phyloP scores from a whole-genome alignment of 768 basidiomycete genomes.

The Hortiboletus flavorubellus region DNA sequence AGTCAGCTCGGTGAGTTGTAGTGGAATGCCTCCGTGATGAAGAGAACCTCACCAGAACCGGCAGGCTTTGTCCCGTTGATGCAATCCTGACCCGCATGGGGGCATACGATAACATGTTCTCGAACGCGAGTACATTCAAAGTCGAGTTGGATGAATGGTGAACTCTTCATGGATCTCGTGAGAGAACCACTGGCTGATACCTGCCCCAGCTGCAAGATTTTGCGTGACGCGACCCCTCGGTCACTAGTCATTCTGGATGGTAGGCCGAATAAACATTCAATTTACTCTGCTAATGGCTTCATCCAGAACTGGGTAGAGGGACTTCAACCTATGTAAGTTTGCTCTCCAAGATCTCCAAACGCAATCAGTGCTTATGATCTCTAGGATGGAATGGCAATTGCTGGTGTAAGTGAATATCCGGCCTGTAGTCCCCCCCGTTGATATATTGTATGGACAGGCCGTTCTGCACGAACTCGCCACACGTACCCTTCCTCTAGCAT shows the following conservation, averaged over 20 bases:
- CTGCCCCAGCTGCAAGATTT: constrained; percentile 74
- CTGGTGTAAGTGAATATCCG: constrained; percentile 53
- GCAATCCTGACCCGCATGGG: constrained; percentile 96
- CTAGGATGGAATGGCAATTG: constrained; percentile 98
- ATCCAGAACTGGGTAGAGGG: constrained; percentile 84
- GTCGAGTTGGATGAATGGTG: constrained; percentile 98
- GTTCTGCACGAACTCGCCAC: constrained; percentile 95
- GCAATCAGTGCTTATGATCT: constrained; percentile 14
- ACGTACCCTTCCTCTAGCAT: constrained; percentile 84
- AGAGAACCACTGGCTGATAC: not conserved
- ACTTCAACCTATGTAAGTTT: constrained; percentile 84
- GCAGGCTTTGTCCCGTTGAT: constrained; percentile 84
- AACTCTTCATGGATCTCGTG: constrained; percentile 1
- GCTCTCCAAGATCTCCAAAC: not conserved
- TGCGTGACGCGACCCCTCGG: constrained; percentile 89
- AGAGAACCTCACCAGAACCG: constrained; percentile 3
- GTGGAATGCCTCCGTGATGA: not conserved
- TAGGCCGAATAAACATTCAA: constrained; percentile 33
- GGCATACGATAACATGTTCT: constrained; percentile 97
- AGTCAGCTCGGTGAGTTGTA: constrained; percentile 60
- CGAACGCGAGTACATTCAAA: constrained; percentile 93
- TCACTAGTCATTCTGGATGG: constrained; percentile 95
- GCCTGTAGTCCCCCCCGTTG: not conserved
- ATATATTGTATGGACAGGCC: constrained; percentile 45
- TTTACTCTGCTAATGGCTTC: constrained; percentile 8